Evolutionary conservation across 2,329 filamentous ascomycete genomes (phyloP).

Genomic region (Exophiala oligosperma): DNA sequence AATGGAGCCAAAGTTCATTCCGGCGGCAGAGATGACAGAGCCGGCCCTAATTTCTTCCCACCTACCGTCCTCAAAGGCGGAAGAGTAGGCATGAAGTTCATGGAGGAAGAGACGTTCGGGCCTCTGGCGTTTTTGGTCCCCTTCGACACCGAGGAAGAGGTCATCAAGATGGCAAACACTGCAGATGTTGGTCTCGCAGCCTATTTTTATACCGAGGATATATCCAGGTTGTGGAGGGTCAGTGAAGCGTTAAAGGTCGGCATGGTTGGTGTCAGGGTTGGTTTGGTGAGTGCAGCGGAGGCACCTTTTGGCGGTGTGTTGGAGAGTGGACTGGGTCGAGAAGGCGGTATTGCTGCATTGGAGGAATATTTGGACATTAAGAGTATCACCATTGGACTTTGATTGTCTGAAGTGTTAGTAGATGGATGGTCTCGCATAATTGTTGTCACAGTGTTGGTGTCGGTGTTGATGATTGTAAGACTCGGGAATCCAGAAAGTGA

Average conservation of each 20-base stretch:
- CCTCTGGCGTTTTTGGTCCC: conserved; percentile 72
- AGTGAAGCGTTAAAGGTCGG: conserved; percentile 22
- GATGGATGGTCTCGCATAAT: no score
- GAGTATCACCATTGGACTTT: background rate
- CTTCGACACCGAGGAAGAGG: conserved; percentile 38
- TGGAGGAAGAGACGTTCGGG: conserved; percentile 92
- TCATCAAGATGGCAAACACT: conserved; percentile 34
- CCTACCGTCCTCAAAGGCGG: conserved; percentile 78
- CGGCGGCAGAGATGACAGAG: conserved; percentile 2
- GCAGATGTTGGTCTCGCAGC: conserved; percentile 33
- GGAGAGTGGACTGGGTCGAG: conserved; percentile 56
- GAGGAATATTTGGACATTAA: conserved; percentile 48
- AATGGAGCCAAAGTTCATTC: conserved; percentile 74
- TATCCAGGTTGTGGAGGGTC: conserved; percentile 19
- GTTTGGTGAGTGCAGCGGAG: conserved; percentile 3
- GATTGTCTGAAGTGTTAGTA: background rate
- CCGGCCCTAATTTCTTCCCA: conserved; percentile 78
- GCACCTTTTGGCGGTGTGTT: conserved; percentile 67
- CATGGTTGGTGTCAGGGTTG: conserved; percentile 34
- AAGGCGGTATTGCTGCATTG: conserved; percentile 55
- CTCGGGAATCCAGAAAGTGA: no score
- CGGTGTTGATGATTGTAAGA: no score
- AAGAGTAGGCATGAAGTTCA: conserved; percentile 75
- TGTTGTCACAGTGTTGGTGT: no score
- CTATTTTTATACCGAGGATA: conserved; percentile 21